Conservation (phyloP, 1,284 basidiomycete genomes). For the Porodaedalea pini region DNA sequence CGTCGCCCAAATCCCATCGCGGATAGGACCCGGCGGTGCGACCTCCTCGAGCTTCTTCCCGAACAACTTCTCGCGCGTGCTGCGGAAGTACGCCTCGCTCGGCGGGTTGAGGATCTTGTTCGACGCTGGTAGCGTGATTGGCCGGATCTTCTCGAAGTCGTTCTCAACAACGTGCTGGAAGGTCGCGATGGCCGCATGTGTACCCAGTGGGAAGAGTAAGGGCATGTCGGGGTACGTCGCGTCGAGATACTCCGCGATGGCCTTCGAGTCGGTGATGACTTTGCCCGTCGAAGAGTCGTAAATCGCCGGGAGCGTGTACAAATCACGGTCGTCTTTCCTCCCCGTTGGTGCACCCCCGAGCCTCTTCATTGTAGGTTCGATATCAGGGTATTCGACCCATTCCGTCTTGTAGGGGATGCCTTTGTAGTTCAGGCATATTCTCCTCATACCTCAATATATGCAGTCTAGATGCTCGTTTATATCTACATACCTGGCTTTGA, state of each 20-base stretch:
- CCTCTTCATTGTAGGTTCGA: conserved; percentile 20
- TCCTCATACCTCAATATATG: neutral
- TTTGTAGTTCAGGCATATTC: conserved; percentile 16
- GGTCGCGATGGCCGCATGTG: neutral
- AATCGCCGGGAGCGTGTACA: conserved; percentile 22
- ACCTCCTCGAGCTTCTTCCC: conserved; percentile 37
- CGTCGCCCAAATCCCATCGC: conserved; percentile 30
- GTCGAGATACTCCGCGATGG: conserved; percentile 24
- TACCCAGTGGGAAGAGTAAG: conserved; percentile 12
- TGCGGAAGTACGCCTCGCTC: conserved; percentile 37
- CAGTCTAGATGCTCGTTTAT: too few relatives aligned
- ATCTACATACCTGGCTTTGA: conserved; percentile 22
- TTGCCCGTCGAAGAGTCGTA: conserved; percentile 18
- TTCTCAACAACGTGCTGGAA: neutral
- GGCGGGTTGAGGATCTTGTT: conserved; percentile 24
- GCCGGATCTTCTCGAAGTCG: neutral
- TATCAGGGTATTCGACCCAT: conserved; percentile 25
- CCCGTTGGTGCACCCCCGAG: conserved; percentile 20
- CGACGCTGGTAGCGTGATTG: neutral
- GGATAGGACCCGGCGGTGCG: conserved; percentile 5
- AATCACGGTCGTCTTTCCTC: conserved; percentile 11
- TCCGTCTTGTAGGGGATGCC: conserved; percentile 22
- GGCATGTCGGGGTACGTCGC: conserved; percentile 20
- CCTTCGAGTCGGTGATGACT: conserved; percentile 22
- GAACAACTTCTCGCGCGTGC: conserved; percentile 33